Conservation (phyloP, 2,329 filamentous ascomycete species). For the Seiridium unicorne region DNA sequence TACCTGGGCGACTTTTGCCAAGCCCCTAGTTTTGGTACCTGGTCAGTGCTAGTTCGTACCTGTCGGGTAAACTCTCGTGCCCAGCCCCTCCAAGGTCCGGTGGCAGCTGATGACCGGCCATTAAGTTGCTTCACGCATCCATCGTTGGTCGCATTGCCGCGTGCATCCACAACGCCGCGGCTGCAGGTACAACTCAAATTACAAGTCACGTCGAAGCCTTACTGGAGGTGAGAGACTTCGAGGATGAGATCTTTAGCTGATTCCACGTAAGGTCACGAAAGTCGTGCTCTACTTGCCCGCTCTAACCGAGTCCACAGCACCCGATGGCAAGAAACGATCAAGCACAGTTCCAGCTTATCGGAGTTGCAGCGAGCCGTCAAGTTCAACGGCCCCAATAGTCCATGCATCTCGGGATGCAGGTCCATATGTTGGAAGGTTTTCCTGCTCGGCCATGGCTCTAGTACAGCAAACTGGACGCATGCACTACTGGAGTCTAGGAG, state of each 20-base stretch:
- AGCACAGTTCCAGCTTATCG: constrained; percentile 54
- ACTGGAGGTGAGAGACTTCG: neutral
- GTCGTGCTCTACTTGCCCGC: neutral
- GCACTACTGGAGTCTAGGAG: constrained; percentile 67
- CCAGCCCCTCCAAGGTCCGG: neutral
- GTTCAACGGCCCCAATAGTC: constrained; percentile 55
- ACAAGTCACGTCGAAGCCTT: neutral
- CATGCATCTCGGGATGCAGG: constrained; percentile 71
- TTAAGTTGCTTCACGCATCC: neutral
- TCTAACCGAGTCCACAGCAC: constrained; percentile 40
- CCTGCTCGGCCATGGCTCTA: constrained; percentile 69
- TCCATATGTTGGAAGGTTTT: constrained; percentile 95
- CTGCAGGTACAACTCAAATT: neutral
- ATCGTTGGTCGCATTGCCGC: neutral
- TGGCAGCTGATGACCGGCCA: neutral
- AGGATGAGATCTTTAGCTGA: constrained; percentile 29
- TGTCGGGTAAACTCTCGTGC: neutral
- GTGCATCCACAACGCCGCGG: neutral
- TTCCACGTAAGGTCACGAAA: constrained; percentile 24
- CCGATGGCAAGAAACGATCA: constrained; percentile 67
- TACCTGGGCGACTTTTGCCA: no score
- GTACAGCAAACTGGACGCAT: constrained; percentile 66
- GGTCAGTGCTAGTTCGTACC: no score
- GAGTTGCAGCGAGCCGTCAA: constrained; percentile 65
- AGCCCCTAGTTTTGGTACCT: no score